Evolutionary conservation across 495 filamentous ascomycete genomes (phyloP), one percentile per base, ranked within the genome.

Genomic region (Choiromyces venosus): DNA sequence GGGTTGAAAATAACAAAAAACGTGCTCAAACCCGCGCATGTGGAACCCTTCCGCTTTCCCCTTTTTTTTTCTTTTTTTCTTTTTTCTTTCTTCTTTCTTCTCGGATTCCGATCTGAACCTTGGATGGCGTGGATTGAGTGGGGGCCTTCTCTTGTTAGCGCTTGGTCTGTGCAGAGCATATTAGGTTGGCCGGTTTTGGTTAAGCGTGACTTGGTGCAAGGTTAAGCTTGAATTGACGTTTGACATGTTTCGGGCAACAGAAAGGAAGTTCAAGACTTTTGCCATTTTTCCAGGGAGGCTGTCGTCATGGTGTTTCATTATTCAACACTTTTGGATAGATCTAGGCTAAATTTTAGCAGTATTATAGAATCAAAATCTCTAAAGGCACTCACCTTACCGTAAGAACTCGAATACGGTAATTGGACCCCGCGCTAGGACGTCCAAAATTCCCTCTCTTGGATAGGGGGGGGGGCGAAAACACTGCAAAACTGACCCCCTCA

Each of bases 21-120:
- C 46, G 46, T 56, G 46, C 46, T 56, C 46, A 56, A 56, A 56
- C 46, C 46, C 46, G 46, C 46, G 46, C 46, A 67, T 29, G 35
- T 39, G 65, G 35, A 36, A 67, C 37, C 35, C n/a, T 67, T 67
- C 65, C 65, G 16, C 18, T 4, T n/a, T 29, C 37, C 6, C 36
- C 1, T 33, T 39, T 2, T 19, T 67, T 67, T 67, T 37, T 67
- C 18, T 36, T 5, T 67, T 67, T 67, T n/a, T n/a, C n/a, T 16
- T 37, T 67, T 67, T 8, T 18, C 4, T 18, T 66, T 33, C 21
- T n/a, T 9, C 65, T 9, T n/a, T 7, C 7, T 12, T 36, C 18
- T 19, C 0, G 65, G 16, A 7, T 67, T 25, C 35, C n/a, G 37
- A 66, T 66, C 37, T 35, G 33, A n/a, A n/a, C 7, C 21, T 66